Evolutionary conservation across 805 yeast genomes (phyloP), one percentile per base, ranked within the genome.

Genomic region (Teunomyces gatunensis): DNA sequence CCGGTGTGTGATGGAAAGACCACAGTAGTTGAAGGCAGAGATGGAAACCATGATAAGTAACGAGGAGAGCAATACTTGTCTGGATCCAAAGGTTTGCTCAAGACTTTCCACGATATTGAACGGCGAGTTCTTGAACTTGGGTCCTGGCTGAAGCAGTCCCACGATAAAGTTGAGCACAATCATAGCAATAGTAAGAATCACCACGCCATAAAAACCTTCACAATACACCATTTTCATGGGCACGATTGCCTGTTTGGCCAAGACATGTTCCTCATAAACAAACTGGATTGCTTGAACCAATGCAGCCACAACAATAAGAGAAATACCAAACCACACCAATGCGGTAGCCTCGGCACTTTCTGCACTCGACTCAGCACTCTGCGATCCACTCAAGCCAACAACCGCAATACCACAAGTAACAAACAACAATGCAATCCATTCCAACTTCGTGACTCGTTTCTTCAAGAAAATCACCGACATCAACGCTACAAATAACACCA

Each of bases 271-370:
- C 59, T 87, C 95, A 34, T 82, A 73, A 2, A 87, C 94, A 63
- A 86, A 87, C 61, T 87, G 95, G 12, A 83, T 65, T 0, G 94
- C 94, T 44, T 84, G 81, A 52, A 85, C 77, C n/a, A 81, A 57
- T 54, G 82, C 87, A 6, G 85, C 94, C 21, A 78, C 47, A 9
- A 85, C 62, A 46, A 87, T 77, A 34, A 87, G 60, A 0, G 63
- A 30, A 50, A 87, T 78, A 5, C 95, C 95, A 36, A 82, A 52
- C 0, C 76, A 59, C 1, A 80, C 67, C 43, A 72, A 49, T 1
- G 52, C 51, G 3, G 65, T 51, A 18, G 51, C 47, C 13, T 57
- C 63, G 1, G 47, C 33, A n/a, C 25, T 34, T 9, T 37, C 40
- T 6, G 51, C 49, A 12, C 49, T 53, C 7, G 53, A 25, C 4